Base-by-base conservation (phyloP, 371 early-diverging fungal species). In the Lichtheimia corymbifera region DNA sequence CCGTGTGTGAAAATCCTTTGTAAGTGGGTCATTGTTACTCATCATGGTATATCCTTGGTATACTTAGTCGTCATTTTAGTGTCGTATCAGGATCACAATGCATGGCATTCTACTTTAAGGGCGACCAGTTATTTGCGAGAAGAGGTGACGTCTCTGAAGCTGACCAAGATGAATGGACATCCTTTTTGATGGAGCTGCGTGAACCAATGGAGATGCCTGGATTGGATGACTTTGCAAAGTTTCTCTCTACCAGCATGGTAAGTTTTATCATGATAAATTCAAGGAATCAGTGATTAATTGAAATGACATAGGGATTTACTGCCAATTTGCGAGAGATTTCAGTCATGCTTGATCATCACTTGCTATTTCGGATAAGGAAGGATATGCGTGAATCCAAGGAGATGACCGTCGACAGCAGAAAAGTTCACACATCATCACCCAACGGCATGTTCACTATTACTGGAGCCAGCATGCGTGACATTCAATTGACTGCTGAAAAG, bases 21-120 rank as follows among this genome's bases (percentile, higher is more conserved):
- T 85, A 79, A 77, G 84, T 73, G 27, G 12, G 13, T 27, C 44
- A 54, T 22, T 20, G 44, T 15, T 13, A 42, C 43, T 44, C 12
- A 53, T 18, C 0, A 22, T 18, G n/a, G 5, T 2, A 45, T 15
- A 2, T 4, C 13, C 15, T 15, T 45, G 5, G 45, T 45, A 54
- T 47, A 42, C 4, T 2, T 2, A 30, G 2, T 9, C 43, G 4
- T 0, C 25, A 17, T 30, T 44, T 25, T 53, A 86, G 86, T 53
- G 89, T 87, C 5, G 76, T 80, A 52, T 89, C 91, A 1, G 90
- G 88, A 15, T 67, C 84, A 49, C 83, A 90, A 53, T 91, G 92
- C 65, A 91, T 95, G 92, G 93, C 90, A 3, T 95, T 95, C 66
- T 91, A 91, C 67, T 95, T 94, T 83, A 90, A 87, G 64, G 93